Base-by-base conservation (phyloP, 2,329 filamentous ascomycete genomes). In the Xylaria sp. region DNA sequence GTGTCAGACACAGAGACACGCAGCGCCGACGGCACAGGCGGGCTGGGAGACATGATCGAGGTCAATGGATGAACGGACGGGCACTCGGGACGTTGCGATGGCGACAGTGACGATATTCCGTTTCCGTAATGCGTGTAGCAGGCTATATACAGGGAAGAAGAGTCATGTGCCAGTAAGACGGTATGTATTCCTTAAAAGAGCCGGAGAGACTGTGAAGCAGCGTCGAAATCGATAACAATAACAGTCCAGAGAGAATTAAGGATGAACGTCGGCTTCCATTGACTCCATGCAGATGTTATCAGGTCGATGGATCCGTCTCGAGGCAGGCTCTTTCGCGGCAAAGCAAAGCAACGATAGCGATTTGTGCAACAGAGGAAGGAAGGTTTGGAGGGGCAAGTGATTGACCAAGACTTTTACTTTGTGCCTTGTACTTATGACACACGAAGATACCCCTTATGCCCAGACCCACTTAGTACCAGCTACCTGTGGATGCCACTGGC, bases 1-100 rank as follows among this genome's bases (percentile, higher is more conserved):
- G 58, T 61, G 56, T 58, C 54, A 19, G 48, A 50, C 19, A 42
- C 54, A 7, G 60, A 57, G 13, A 44, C 19, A 19, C 47, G 56
- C 55, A 57, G 60, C 50, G 46, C 53, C 9, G 58, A 55, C 23
- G 52, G 16, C 35, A 55, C 49, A 54, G n/a, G 34, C 39, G 34
- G 52, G 13, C 47, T 44, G n/a, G 47, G 47, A 52, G 35, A 42
- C 30, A 42, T 52, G 13, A 30, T 19, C 16, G 8, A 10, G 23
- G 23, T 30, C 23, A 30, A 30, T 30, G 23, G 23, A 30, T 30
- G 23, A 30, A 30, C 23, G 23, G 23, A 30, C 4, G 23, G 23
- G 5, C 23, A 30, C 30, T 11, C 5, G 47, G 47, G 18, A 49
- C 11, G 23, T 2, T 23, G 10, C 23, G 5, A 30, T 30, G 18